Evolutionary conservation across 2,329 filamentous ascomycete genomes (phyloP), one percentile per base, ranked within the genome.

Genomic region (Colletotrichum tabaci): DNA sequence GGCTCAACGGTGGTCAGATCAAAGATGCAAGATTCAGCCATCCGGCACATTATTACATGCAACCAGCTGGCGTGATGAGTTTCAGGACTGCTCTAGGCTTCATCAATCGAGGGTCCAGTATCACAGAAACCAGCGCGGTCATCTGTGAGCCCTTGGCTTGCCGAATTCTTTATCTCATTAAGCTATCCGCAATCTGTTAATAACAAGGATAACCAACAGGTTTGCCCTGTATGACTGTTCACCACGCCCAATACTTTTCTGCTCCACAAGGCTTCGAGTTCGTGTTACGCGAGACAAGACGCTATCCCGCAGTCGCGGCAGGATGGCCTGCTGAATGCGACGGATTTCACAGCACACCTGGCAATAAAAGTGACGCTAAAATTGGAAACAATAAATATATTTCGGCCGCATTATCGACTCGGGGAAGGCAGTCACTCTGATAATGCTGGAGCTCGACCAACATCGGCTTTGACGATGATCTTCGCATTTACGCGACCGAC

Each of bases 351-450:
- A 38, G 13, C 40, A 60, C 16, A 26, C n/a, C 35, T 47, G 21
- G 63, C 38, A 58, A 60, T 49, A 23, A 42, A 46, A 46, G 65
- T 13, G 23, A 53, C 40, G n/a, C 68, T 60, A 68, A 58, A 49
- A 52, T 55, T 68, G 65, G 58, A 71, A 71, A 60, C 58, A 53
- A 68, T 49, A 55, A 42, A 35, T 46, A 67, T n/a, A 55, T 62
- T 62, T 62, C 44, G 64, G 16, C 23, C 30, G 21, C 16, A 55
- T 53, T 42, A 42, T 58, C 46, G 53, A 44, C 55, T 60, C 16
- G 55, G 16, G 46, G 21, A n/a, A 50, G 18, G 46, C 26, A 26
- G 15, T 53, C 26, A 23, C 42, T 56, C 26, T 47, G 40, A 56
- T 42, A n/a, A 55, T 40, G n/a, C 38, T 21, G 49, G 56, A 42